Evolutionary conservation across 2,329 filamentous ascomycete genomes (phyloP), one percentile per base, ranked within the genome.

Genomic region (Aspergillus sp.): DNA sequence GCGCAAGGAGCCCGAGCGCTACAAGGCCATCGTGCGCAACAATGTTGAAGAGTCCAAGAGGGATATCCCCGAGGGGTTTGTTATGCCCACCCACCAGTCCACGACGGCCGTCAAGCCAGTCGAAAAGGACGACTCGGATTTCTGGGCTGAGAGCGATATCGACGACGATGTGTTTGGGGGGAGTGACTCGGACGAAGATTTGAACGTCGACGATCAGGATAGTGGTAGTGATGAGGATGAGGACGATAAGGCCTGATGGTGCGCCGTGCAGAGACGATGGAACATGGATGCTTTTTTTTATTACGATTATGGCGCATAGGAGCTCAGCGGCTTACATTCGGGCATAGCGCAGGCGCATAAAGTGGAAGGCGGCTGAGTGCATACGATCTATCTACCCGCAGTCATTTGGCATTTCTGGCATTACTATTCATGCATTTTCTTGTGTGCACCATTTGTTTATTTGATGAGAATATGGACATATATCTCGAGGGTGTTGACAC

Each of bases 121-220:
- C 1, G 84, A 87, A 60, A 83, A 85, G 63, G 89, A 95, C 61
- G 86, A 88, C 60, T 69, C 73, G 3, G 88, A 89, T 55, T 95
- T 95, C 68, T 94, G 90, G 87, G 84, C 82, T 32, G 87, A 89
- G 68, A 85, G 83, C 45, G 88, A 88, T 53, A 70, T 68, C 61
- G 81, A 88, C 60, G 88, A 90, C 60, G 83, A 88, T 48, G 88
- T 92, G 60, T 91, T 92, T 70, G 87, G 86, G 9, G 87, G 86
- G 14, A 89, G 86, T 62, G 88, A 90, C 60, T 78, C 76, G 4
- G 78, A 80, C 43, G 73, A 70, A 47, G 75, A 79, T 33, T 70
- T 79, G 65, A 67, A 69, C 48, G 63, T 73, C 51, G 73, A 73
- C 32, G 73, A 75, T 11, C 64, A 68, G 49, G 73, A 73, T 38